These are phyloP conservation scores for Lyophyllum semitale DNA, from an alignment of 768 basidiomycete genomes.

Conservation along the genomic window DNA sequence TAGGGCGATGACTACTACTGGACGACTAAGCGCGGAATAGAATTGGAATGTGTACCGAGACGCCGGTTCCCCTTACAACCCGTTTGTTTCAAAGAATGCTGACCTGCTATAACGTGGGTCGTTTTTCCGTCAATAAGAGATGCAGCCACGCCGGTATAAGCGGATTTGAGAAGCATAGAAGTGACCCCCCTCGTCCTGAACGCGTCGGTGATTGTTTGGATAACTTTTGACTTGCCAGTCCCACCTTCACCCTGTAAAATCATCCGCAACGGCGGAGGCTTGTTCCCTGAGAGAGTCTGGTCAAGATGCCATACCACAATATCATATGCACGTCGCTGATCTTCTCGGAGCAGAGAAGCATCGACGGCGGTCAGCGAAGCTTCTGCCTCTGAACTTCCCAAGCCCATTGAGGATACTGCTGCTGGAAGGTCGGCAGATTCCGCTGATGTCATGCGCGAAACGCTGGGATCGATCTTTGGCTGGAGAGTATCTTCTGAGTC, in stretches of 20 bases:
- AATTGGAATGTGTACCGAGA: no score
- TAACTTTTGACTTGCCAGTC: conserved; percentile 43
- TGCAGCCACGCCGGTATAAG: conserved; percentile 41
- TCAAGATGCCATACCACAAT: conserved; percentile 34
- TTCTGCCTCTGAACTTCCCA: not conserved
- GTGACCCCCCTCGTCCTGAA: conserved; percentile 21
- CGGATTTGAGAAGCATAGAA: conserved; percentile 32
- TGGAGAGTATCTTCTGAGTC: no score
- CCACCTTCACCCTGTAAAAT: conserved; percentile 42
- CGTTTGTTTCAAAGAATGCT: no score
- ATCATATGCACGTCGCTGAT: conserved; percentile 28
- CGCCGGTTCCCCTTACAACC: no score
- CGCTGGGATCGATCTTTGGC: no score
- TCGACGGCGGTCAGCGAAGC: not conserved
- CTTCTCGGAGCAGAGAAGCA: not conserved
- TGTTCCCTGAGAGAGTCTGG: conserved; percentile 16
- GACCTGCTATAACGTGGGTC: conserved; percentile 29
- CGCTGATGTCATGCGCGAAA: not conserved
- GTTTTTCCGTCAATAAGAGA: conserved; percentile 39
- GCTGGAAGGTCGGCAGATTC: not conserved
- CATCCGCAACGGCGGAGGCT: conserved; percentile 35
- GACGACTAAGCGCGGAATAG: no score
- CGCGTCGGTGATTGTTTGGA: conserved; percentile 35
- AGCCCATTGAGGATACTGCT: not conserved
- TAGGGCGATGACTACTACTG: no score